phyloP scores from a whole-genome alignment of 352 stramenopile species.

The Globisporangium uncinulatum region DNA sequence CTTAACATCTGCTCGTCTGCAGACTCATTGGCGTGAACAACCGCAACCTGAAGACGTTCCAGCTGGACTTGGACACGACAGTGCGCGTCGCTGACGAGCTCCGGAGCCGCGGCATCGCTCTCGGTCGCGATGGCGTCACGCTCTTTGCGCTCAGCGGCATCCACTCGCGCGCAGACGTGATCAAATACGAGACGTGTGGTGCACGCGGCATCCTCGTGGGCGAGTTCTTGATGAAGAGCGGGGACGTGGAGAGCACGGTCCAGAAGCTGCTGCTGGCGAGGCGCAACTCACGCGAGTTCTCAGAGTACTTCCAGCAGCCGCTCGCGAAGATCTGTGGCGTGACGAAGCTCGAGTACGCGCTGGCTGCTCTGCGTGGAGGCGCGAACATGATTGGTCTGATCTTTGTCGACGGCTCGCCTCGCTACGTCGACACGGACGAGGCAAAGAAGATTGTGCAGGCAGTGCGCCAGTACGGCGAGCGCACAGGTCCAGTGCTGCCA shows the following conservation, averaged over 20 bases:
- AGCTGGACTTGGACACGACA: conserved; percentile 96
- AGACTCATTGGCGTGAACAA: conserved; percentile 98
- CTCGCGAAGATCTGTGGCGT: conserved; percentile 95
- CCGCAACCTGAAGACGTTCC: conserved; percentile 97
- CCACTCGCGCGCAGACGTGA: conserved; percentile 89
- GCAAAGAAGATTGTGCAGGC: conserved; percentile 89
- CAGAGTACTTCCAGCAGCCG: conserved; percentile 26
- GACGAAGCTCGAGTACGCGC: conserved; percentile 90
- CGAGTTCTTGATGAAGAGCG: conserved; percentile 97
- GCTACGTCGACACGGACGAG: conserved; percentile 75
- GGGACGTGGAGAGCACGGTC: conserved; percentile 87
- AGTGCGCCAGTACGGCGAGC: conserved; percentile 94
- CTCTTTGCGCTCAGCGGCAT: conserved; percentile 96
- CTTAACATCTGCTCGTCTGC: too few relatives aligned
- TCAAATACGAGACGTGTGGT: conserved; percentile 88
- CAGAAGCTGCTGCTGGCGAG: conserved; percentile 46
- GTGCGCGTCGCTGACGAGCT: conserved; percentile 87
- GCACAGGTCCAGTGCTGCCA: conserved; percentile 53
- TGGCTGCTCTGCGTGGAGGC: conserved; percentile 86
- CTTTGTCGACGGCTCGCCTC: conserved; percentile 91
- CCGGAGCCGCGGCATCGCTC: conserved; percentile 51
- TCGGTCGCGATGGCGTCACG: conserved; percentile 72
- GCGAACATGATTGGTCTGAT: conserved; percentile 98
- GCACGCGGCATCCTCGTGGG: conserved; percentile 92
- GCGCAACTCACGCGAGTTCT: conserved; percentile 24